These are phyloP conservation scores for Eucalyptus brandiana DNA, from an alignment of 345 rosid species.

Conservation along the genomic window DNA sequence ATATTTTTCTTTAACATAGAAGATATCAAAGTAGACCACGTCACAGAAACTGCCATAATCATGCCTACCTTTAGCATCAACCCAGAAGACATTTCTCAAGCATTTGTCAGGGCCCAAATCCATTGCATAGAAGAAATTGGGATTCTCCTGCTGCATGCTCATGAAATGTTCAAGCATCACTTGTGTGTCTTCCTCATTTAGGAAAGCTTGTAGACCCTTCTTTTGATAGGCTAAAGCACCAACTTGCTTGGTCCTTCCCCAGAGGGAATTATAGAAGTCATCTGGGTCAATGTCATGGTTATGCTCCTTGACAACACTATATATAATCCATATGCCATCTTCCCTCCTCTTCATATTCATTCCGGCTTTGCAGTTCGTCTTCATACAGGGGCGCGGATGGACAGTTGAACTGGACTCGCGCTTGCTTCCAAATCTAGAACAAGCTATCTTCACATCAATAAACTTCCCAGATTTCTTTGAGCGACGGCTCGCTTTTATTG, in stretches of 20 bases:
- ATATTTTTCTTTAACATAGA: conserved; percentile 13
- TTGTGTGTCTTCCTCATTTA: conserved; percentile 12
- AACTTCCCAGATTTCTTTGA: conserved; percentile 38
- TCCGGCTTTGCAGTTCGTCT: conserved; percentile 37
- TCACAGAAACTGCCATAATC: conserved; percentile 19
- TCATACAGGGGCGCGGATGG: conserved; percentile 14
- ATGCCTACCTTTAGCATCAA: conserved; percentile 19
- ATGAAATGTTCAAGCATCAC: conserved; percentile 15
- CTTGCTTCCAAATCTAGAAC: conserved; percentile 36
- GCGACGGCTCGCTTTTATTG: conserved; percentile 34
- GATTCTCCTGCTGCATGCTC: conserved; percentile 22
- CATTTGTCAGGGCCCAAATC: conserved; percentile 15
- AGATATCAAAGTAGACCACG: conserved; percentile 23
- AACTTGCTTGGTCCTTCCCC: conserved; percentile 16
- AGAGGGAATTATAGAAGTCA: conserved; percentile 8
- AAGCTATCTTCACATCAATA: conserved; percentile 36
- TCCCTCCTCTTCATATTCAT: conserved; percentile 31
- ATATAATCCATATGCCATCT: conserved; percentile 24
- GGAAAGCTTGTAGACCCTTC: conserved; percentile 18
- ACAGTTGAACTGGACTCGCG: conserved; percentile 6
- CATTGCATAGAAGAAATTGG: conserved; percentile 24
- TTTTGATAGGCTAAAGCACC: conserved; percentile 4
- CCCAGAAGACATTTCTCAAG: conserved; percentile 30
- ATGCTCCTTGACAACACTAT: conserved; percentile 21
- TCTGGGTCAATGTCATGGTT: conserved; percentile 26